phyloP scores from a whole-genome alignment of 2,329 filamentous ascomycete species.

The Sporothrix protearum region DNA sequence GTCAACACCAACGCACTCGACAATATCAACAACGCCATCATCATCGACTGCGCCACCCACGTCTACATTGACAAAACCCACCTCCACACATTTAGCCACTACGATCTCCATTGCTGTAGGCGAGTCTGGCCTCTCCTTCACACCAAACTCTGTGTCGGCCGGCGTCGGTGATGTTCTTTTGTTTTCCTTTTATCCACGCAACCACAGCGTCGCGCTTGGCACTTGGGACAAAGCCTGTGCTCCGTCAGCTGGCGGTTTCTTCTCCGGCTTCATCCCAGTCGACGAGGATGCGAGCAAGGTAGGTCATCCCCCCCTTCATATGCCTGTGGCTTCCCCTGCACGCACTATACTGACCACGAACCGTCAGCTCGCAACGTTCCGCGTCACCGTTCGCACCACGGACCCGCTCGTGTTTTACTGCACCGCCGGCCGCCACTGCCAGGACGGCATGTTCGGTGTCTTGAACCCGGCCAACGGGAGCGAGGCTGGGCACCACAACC shows the following conservation, averaged over 20 bases:
- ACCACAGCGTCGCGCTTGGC: conserved; percentile 49
- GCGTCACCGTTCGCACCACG: conserved; percentile 41
- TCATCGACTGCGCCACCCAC: not conserved
- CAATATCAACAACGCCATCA: conserved; percentile 19
- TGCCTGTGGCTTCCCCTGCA: not conserved
- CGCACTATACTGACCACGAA: conserved; percentile 28
- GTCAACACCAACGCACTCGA: not conserved
- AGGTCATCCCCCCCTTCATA: not conserved
- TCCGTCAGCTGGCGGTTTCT: conserved; percentile 44
- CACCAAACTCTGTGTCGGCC: conserved; percentile 44
- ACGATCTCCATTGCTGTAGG: conserved; percentile 41
- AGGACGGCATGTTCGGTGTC: conserved; percentile 45
- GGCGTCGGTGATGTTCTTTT: conserved; percentile 47
- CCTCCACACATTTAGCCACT: not conserved
- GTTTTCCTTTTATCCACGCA: conserved; percentile 51
- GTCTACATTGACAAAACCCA: not conserved
- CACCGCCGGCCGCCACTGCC: conserved; percentile 41
- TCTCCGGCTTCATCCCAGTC: conserved; percentile 46
- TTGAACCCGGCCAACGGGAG: conserved; percentile 38
- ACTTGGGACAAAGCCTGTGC: conserved; percentile 48
- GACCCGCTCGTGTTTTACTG: conserved; percentile 48
- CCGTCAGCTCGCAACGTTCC: conserved; percentile 39
- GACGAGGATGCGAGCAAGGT: conserved; percentile 4
- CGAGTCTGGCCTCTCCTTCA: conserved; percentile 42
- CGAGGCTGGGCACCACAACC: not conserved